Base-by-base conservation (phyloP, 2,329 filamentous ascomycete genomes). In the Apiospora phragmitis region DNA sequence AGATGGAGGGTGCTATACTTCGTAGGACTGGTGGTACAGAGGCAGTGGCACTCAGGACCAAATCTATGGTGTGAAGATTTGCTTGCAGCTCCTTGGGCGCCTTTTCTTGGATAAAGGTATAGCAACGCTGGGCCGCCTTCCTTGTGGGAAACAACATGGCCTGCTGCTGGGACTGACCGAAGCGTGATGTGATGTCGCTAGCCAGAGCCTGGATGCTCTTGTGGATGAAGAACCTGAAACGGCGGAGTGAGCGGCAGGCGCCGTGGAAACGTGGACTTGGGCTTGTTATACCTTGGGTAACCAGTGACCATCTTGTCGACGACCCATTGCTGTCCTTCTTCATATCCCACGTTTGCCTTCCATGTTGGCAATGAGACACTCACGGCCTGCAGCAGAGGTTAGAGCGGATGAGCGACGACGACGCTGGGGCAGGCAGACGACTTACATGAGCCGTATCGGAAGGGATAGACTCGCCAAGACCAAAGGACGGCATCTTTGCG, bases 311-410 rank as follows among this genome's bases (percentile, higher is more conserved):
- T 92, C 79, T 91, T 92, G 73, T 87, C 88, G 24, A 96, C 74
- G n/a, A 99, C 93, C 92, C 94, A 96, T 70, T 91, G 85, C 79
- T 97, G 88, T 68, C 94, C 95, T 81, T 99, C 94, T 81, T 99
- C 96, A 79, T 99, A 99, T 51, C 90, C 95, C 49, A 99, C 86
- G 77, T 97, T 98, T 74, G 94, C 87, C 74, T 87, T 88, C 96
- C 96, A 99, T 83, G 94, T 97, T 49, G 96, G 96, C 35, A 99
- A 85, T 21, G 96, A 98, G 55, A 98, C 95, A 81, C 95, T 98
- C 74, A 98, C 94, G 74, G 95, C 96, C 95, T 98, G 26, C 69
- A 38, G 55, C 8, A 38, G 11, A 62, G 55, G 32, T 38, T 12
- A 38, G 55, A n/a, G 32, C 26, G 2, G 26, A 35, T 1, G 24